phyloP scores from a whole-genome alignment of 257 asterid species.

The Penstemon eatonii region DNA sequence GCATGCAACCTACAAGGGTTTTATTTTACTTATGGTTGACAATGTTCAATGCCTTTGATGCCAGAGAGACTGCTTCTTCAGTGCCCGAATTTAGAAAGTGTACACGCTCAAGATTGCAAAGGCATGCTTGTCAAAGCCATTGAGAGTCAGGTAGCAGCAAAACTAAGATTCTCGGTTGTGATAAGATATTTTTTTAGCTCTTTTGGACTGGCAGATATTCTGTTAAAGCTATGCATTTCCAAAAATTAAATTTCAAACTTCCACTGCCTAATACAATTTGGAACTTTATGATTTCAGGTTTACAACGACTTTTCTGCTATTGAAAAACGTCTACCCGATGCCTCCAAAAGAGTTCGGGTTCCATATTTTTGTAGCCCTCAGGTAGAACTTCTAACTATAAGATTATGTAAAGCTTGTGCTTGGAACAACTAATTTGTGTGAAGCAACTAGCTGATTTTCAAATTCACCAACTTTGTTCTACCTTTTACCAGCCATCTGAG shows the following conservation, averaged over 20 bases:
- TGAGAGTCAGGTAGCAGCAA: conserved; percentile 64
- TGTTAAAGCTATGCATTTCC: too few relatives aligned
- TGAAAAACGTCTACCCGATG: conserved; percentile 31
- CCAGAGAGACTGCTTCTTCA: conserved; percentile 85
- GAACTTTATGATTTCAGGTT: conserved; percentile 43
- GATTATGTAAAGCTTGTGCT: too few relatives aligned
- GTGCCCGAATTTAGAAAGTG: conserved; percentile 77
- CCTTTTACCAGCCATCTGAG: conserved; percentile 47
- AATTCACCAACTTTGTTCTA: background rate
- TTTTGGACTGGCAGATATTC: background rate
- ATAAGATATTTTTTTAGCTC: background rate
- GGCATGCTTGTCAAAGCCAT: conserved; percentile 64
- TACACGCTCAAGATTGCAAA: conserved; percentile 77
- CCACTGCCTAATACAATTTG: conserved; percentile 13
- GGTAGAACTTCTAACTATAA: conserved; percentile 37
- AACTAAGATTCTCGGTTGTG: background rate
- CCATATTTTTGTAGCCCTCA: conserved; percentile 60
- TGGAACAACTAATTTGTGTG: background rate
- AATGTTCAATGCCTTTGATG: conserved; percentile 20
- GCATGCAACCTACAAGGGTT: background rate
- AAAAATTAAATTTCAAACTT: background rate
- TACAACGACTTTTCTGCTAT: conserved; percentile 32
- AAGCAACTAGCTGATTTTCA: background rate
- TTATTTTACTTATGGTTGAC: conserved; percentile 8
- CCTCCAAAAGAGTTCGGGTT: conserved; percentile 80